Evolutionary conservation across 768 basidiomycete genomes (phyloP), one percentile per base, ranked within the genome.

Genomic region (Tricholoma sp.): DNA sequence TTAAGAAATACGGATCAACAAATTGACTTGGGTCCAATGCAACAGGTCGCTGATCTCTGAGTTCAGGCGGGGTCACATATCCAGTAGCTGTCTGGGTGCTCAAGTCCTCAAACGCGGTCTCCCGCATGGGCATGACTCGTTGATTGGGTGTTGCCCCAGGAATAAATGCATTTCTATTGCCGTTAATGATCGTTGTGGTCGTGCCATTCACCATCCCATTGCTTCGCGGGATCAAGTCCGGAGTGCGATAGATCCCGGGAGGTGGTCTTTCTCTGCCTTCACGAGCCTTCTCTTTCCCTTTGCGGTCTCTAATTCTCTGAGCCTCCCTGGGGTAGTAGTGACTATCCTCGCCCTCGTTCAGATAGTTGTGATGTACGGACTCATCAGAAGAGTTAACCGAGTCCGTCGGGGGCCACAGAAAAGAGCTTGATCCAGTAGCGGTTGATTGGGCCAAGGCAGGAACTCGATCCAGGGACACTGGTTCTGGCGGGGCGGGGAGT

Each of bases 401-500:
- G n/a, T 52, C 50, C 51, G 39, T 21, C 11, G 18, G 24, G 37
- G 43, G 34, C 52, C 50, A 51, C 49, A 53, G 24, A 49, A 35
- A 54, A 5, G 27, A 34, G 41, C 52, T 21, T 43, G 59, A 49
- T 3, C 27, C 50, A 29, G 61, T 45, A 4, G 63, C 63, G 47
- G 64, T 50, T 5, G 71, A 66, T 58, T 75, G 72, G 16, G 72
- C 70, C 52, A 79, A 76, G 10, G 72, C 52, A 10, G 79, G 76
- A 18, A 80, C 69, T 39, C 73, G 70, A 22, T 79, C 77, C 9
- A 77, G 67, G 8, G 79, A 72, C 6, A 83, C 66, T 2, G 81
- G 83, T 55, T 79, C 76, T 11, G 83, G 83, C n/a, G 83, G 83
- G 41, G 71, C 67, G 21, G 83, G 83, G 18, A 85, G 74, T 4